Conservation (phyloP, 1,284 basidiomycete species). For the Sanghuangporus sanghuang region DNA sequence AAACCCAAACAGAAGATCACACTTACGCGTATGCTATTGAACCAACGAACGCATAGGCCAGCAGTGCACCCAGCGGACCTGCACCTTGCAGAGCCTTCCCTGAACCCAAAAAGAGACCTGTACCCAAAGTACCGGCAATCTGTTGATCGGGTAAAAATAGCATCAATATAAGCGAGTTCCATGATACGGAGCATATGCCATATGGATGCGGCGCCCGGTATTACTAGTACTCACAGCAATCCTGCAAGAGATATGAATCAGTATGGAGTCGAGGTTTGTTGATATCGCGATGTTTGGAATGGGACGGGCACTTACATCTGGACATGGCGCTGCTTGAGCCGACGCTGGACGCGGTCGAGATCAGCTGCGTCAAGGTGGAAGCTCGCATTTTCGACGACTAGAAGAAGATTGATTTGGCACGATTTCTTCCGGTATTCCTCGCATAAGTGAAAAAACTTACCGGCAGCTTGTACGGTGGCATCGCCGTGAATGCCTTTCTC, state of each 20-base stretch:
- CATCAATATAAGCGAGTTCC: neutral
- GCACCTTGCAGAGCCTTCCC: slow-evolving; percentile 54
- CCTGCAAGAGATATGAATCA: slow-evolving; percentile 30
- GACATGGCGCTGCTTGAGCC: slow-evolving; percentile 64
- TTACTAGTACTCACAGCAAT: slow-evolving; percentile 44
- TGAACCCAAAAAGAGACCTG: slow-evolving; percentile 78
- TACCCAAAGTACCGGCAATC: slow-evolving; percentile 72
- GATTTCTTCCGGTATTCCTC: neutral
- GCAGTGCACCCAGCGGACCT: slow-evolving; percentile 57
- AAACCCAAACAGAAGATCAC: neutral
- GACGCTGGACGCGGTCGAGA: slow-evolving; percentile 55
- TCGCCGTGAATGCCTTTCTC: slow-evolving; percentile 30
- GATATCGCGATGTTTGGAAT: neutral
- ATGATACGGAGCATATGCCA: neutral
- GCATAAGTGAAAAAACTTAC: slow-evolving; percentile 13
- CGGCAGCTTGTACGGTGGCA: slow-evolving; percentile 24
- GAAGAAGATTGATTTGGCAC: neutral
- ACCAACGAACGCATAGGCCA: slow-evolving; percentile 56
- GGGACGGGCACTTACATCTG: slow-evolving; percentile 47
- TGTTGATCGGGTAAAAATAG: slow-evolving; percentile 23
- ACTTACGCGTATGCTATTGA: slow-evolving; percentile 57
- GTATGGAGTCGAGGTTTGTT: slow-evolving; percentile 1
- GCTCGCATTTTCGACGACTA: slow-evolving; percentile 8
- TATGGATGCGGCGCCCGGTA: neutral
- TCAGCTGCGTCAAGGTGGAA: slow-evolving; percentile 46